These are phyloP conservation scores for Cytospora leucostoma DNA, from an alignment of 2,329 filamentous ascomycete species.

Conservation along the genomic window DNA sequence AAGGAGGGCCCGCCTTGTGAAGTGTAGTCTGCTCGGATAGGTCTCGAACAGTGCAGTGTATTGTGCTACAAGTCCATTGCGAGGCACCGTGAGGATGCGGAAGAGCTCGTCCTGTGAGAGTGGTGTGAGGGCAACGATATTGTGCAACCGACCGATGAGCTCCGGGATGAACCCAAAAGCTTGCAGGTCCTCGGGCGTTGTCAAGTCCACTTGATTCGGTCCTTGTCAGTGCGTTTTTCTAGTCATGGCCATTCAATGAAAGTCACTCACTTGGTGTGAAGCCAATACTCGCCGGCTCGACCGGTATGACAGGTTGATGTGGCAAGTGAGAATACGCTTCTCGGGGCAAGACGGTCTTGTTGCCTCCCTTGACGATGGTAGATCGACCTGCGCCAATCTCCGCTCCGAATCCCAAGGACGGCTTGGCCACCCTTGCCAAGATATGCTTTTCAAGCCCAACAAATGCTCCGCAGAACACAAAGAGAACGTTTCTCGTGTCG, in stretches of 20 bases:
- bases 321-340: constrained; percentile 60
- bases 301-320: constrained; percentile 47
- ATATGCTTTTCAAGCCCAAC: constrained; percentile 88
- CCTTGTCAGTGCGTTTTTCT: constrained; percentile 2
- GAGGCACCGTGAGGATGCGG: constrained; percentile 87
- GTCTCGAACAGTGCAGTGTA: constrained; percentile 85
- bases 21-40: constrained; percentile 76
- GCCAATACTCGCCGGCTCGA: constrained; percentile 35
- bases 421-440: constrained; percentile 80
- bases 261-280: constrained; percentile 47
- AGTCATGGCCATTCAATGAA: not conserved
- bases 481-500: constrained; percentile 93
- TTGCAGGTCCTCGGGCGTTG: constrained; percentile 75
- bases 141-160: constrained; percentile 91
- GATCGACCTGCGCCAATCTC: constrained; percentile 59
- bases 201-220: constrained; percentile 60
- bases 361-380: constrained; percentile 45
- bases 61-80: constrained; percentile 84
- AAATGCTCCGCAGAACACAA: constrained; percentile 95
- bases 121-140: constrained; percentile 81
- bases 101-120: constrained; percentile 70
- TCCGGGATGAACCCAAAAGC: constrained; percentile 91
- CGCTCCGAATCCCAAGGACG: constrained; percentile 88
- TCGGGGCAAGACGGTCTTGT: constrained; percentile 64
- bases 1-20: constrained; percentile 79